A percentile compares a stretch with the other conserved stretches of the same genome.
Conservation (phyloP, 352 stramenopile species). For the Phytophthora meadii region DNA sequence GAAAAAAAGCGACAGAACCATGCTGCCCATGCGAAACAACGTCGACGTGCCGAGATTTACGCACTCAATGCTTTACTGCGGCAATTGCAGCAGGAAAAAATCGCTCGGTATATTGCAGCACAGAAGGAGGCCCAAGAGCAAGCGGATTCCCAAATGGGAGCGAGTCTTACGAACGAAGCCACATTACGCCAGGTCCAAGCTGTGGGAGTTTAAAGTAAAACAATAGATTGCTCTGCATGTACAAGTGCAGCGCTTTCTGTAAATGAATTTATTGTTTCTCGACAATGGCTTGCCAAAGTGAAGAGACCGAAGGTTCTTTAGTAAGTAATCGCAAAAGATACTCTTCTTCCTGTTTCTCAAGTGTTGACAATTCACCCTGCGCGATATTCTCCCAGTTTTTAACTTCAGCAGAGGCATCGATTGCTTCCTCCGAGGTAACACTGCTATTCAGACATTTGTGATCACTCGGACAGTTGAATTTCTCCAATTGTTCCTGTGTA, state of each 20-base stretch:
- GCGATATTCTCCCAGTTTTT: neutral
- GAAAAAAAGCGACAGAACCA: constrained; percentile 62
- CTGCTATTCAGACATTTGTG: constrained; percentile 10
- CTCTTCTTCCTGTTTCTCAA: neutral
- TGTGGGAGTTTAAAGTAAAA: constrained; percentile 11
- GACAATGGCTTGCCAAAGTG: neutral
- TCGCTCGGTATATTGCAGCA: constrained; percentile 51
- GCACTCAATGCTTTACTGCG: constrained; percentile 70
- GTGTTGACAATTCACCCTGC: neutral
- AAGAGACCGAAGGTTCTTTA: neutral
- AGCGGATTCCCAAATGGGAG: neutral
- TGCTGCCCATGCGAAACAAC: constrained; percentile 49
- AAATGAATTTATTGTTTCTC: no score
- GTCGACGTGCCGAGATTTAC: constrained; percentile 76
- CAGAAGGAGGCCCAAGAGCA: constrained; percentile 40
- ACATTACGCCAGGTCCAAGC: constrained; percentile 20
- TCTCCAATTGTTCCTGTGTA: neutral
- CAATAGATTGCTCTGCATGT: no score
- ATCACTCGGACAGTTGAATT: neutral
- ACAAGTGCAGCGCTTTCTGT: no score
- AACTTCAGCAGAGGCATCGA: neutral
- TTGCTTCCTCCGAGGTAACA: neutral
- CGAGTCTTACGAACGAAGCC: constrained; percentile 3
- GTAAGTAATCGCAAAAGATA: neutral
- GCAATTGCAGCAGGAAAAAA: constrained; percentile 73